These are phyloP conservation scores for Phialophora macrospora DNA, from an alignment of 2,329 filamentous ascomycete genomes.

Conservation along the genomic window DNA sequence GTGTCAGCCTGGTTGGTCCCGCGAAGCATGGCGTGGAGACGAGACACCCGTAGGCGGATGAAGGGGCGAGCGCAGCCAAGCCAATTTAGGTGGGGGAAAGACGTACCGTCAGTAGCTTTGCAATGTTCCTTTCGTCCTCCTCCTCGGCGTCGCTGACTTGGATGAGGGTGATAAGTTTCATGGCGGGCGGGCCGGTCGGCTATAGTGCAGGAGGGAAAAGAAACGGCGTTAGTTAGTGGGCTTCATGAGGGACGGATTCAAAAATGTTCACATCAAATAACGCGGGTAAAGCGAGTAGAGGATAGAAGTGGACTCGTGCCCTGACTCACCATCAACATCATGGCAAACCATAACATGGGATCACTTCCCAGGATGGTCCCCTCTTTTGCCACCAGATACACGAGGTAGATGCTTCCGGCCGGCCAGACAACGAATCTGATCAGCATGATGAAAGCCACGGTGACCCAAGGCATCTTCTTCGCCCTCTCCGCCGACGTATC, in stretches of 20 bases:
- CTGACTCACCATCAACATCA: constrained; percentile 60
- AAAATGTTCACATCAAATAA: no score
- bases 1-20: neutral
- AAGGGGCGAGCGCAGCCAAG: neutral
- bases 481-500: constrained; percentile 40
- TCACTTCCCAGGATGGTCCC: constrained; percentile 60
- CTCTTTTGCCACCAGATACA: constrained; percentile 61
- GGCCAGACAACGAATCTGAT: constrained; percentile 68
- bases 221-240: neutral
- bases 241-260: neutral
- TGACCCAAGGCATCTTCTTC: constrained; percentile 56
- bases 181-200: constrained; percentile 59
- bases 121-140: constrained; percentile 58
- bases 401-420: constrained; percentile 57
- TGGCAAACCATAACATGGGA: constrained; percentile 68
- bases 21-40: neutral
- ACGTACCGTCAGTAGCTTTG: constrained; percentile 52
- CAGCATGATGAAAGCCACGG: constrained; percentile 58
- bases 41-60: neutral
- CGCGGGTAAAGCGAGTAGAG: neutral
- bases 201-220: neutral
- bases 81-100: no score
- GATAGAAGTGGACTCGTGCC: no score
- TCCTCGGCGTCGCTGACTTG: constrained; percentile 50
- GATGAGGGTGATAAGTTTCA: constrained; percentile 59